Base-by-base conservation (phyloP, 2,329 filamentous ascomycete species). In the Aspergillus texensis region DNA sequence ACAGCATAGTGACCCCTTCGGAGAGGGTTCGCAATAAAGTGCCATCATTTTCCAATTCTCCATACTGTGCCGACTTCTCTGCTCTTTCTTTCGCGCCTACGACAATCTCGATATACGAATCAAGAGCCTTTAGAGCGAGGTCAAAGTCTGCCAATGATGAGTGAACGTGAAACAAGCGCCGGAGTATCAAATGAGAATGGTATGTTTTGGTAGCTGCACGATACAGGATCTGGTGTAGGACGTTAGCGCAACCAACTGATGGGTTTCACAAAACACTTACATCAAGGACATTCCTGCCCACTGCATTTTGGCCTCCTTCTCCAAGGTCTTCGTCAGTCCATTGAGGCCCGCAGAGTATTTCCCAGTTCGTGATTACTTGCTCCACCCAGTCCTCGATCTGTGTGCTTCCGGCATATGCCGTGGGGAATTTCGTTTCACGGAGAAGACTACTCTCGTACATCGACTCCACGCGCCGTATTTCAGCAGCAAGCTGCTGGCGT, bases 131-230 rank as follows among this genome's bases (percentile, higher is more conserved):
- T 76, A 96, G 89, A 1, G 94, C 94, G 56, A 98, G 82, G 61
- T 97, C 92, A 68, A 97, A 98, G 70, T 99, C 94, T 10, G 93
- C 93, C 21, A 97, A 83, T 2, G 93, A 87, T 21, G 94, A 84
- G 76, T 99, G 95, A 2, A 97, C 90, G 12, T 88, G 90, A 74
- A 98, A 98, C 0, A 99, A 84, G 71, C 94, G 88, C 62, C 94
- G 86, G 34, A 99, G 81, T 65, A 98, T 91, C 11, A 93, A 83
- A 1, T 94, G 96, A 1, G 95, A 99, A 78, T 99, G 95, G 73
- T 95, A 99, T 0, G 94, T 97, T 77, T 95, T 97, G 11, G 91
- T 93, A 9, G 94, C 92, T 26, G 94, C 92, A 45, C 91, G 90
- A 77, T 98, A 99, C 8, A 99, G 84, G 32, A 93, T 91, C 77